phyloP scores from a whole-genome alignment of 2,329 filamentous ascomycete species.

The Xylariaceae sp. region DNA sequence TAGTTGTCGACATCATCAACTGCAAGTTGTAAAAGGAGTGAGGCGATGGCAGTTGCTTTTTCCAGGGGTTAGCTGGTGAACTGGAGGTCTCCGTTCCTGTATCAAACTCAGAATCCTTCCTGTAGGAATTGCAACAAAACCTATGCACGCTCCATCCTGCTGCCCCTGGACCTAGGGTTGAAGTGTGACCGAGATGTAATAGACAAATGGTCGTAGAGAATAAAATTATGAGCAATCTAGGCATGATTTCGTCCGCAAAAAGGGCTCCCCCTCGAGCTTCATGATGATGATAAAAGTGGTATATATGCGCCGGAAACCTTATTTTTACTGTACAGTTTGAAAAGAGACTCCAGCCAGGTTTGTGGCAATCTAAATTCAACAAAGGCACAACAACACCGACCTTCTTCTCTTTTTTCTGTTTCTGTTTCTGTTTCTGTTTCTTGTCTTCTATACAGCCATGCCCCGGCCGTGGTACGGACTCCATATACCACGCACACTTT shows the following conservation, averaged over 20 bases:
- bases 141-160: background rate
- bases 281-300: constrained; percentile 6
- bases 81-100: background rate
- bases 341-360: too few relatives aligned
- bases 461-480: constrained; percentile 62
- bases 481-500: constrained; percentile 65
- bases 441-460: constrained; percentile 41
- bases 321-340: constrained; percentile 10
- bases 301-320: constrained; percentile 10
- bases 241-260: background rate
- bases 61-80: constrained; percentile 2
- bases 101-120: constrained; percentile 3
- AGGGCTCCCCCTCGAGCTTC: background rate
- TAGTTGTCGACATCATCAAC: constrained; percentile 58
- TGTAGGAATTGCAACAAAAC: background rate
- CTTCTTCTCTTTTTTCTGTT: too few relatives aligned
- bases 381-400: too few relatives aligned
- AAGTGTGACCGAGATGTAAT: background rate
- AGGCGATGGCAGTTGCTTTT: background rate
- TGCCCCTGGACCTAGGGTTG: background rate
- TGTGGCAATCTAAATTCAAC: too few relatives aligned
- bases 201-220: background rate
- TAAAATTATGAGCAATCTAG: background rate
- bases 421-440: too few relatives aligned
- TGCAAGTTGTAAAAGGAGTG: constrained; percentile 40